These are phyloP conservation scores for Panicum hallii DNA, from an alignment of 202 grass and related monocot genomes.

Conservation along the genomic window DNA sequence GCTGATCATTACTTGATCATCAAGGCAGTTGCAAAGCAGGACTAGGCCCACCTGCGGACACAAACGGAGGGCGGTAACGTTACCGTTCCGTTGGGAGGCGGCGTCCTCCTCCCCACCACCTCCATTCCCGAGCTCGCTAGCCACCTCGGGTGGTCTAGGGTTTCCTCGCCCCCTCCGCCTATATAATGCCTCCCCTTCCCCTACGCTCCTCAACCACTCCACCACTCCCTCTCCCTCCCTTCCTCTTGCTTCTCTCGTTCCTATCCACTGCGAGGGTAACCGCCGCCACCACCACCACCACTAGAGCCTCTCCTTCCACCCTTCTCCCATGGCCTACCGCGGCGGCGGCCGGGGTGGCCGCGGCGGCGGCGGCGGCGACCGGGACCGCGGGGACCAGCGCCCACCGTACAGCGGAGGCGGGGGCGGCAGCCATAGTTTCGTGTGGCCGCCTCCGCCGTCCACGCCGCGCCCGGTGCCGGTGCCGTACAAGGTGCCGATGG, in stretches of 20 bases:
- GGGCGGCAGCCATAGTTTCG: slow-evolving; percentile 2
- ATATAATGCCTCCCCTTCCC: not conserved
- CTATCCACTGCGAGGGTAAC: not conserved
- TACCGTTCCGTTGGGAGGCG: not conserved
- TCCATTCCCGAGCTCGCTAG: not conserved
- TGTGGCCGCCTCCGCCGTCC: slow-evolving; percentile 32
- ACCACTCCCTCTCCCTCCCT: not conserved
- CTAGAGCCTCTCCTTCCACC: not conserved
- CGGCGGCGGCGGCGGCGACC: slow-evolving; percentile 8
- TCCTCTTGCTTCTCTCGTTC: not conserved
- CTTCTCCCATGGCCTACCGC: slow-evolving; percentile 40
- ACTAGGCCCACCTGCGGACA: not conserved
- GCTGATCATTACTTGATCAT: not conserved
- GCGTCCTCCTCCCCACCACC: not conserved
- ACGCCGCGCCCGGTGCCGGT: not conserved
- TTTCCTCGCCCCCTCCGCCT: slow-evolving; percentile 18
- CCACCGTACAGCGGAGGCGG: not conserved
- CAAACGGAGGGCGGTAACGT: not conserved
- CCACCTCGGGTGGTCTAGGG: not conserved
- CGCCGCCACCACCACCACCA: slow-evolving; percentile 7
- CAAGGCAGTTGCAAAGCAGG: not conserved
- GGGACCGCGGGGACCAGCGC: not conserved
- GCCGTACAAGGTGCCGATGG: slow-evolving; percentile 9
- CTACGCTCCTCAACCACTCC: not conserved
- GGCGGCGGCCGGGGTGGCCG: slow-evolving; percentile 9